Base-by-base conservation (phyloP, 2,329 filamentous ascomycete genomes). In the Aspergillus pseudonomiae region DNA sequence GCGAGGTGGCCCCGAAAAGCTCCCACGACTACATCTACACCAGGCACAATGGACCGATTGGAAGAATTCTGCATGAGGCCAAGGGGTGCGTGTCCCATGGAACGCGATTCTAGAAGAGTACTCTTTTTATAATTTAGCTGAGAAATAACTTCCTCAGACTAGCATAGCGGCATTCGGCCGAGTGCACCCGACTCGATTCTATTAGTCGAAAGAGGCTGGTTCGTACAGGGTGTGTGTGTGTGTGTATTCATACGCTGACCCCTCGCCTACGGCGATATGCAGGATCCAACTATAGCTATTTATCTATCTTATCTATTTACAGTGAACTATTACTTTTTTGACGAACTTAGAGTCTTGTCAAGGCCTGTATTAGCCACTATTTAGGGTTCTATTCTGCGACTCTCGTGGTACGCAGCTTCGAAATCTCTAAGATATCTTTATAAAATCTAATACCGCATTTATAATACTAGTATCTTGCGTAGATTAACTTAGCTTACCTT, bases 381-480 rank as follows among this genome's bases (percentile, higher is more conserved):
- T 16, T 43, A n/a, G 41, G 16, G 12, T 43, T 43, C 41, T 43
- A 16, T 43, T 43, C 43, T 45, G n/a, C 43, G 6, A n/a, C n/a
- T n/a, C 43, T 12, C n/a, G n/a, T 45, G 43, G n/a, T n/a, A 6
- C 43, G 43, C n/a, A n/a, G 46, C 67, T 73, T 59, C 55, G 59
- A 65, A 72, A 70, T 61, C 68, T 62, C 59, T 63, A 60, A 21
- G n/a, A 45, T 9, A 7, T 57, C 45, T 65, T 60, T 4, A 57
- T 46, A 45, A 67, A 67, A 60, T 68, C 61, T 46, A 69, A 19
- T 21, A 58, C 56, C 41, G 43, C 41, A 3, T 39, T 32, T 26
- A 58, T 10, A 36, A 32, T 34, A 12, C 56, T 36, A 43, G 28
- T 50, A 11, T 50, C 12, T 50, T 26, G 12, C 16, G 26, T 7